Conservation (phyloP, 495 filamentous ascomycete species). For the Hypoxylon intermedium region DNA sequence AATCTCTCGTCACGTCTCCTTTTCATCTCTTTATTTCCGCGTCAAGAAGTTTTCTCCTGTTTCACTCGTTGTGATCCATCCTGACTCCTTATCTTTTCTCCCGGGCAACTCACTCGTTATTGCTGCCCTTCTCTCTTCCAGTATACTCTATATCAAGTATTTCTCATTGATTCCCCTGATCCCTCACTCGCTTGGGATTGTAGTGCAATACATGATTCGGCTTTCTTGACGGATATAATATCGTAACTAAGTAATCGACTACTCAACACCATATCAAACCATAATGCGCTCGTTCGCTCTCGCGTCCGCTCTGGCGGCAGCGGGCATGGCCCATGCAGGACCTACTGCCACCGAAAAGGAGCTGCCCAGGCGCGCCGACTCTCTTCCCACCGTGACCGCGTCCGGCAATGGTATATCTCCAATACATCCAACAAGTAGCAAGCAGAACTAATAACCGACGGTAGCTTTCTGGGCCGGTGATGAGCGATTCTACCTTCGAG, state of each 20-base stretch:
- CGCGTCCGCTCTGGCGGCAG: constrained; percentile 62
- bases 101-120: constrained; percentile 50
- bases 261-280: constrained; percentile 21
- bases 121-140: constrained; percentile 40
- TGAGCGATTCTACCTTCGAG: constrained; percentile 89
- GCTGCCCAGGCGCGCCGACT: constrained; percentile 59
- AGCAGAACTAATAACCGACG: constrained; percentile 13
- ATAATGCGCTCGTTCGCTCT: constrained; percentile 64
- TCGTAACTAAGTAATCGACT: constrained; percentile 17
- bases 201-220: constrained; percentile 19
- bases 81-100: constrained; percentile 41
- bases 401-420: constrained; percentile 54
- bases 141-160: constrained; percentile 15
- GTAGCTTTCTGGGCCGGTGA: constrained; percentile 86
- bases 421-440: background rate
- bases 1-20: constrained; percentile 18
- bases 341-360: constrained; percentile 64
- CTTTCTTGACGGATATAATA: constrained; percentile 11
- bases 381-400: constrained; percentile 52
- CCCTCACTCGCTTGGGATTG: constrained; percentile 33
- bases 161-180: constrained; percentile 12
- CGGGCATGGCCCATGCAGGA: constrained; percentile 60
- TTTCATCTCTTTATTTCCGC: constrained; percentile 31
- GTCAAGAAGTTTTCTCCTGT: constrained; percentile 13
- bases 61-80: constrained; percentile 21